Evolutionary conservation across 768 basidiomycete genomes (phyloP).

Genomic region (Suillus subalutaceus): DNA sequence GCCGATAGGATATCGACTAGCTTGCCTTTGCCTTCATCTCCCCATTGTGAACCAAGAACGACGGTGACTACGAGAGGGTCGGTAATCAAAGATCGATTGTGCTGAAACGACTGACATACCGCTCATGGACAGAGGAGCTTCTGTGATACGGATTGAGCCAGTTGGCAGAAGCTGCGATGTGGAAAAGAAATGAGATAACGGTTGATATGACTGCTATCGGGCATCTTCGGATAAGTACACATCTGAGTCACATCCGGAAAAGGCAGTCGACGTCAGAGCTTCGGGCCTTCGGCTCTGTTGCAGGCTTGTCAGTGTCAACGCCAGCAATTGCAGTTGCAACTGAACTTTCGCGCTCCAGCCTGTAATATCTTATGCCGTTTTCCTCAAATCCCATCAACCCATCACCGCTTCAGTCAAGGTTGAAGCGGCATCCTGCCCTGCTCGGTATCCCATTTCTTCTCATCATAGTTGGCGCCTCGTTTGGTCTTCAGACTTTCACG

Average conservation of each 20-base stretch:
- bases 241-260: neutral
- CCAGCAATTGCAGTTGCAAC: neutral
- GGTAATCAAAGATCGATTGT: conserved; percentile 12
- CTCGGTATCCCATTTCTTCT: conserved; percentile 90
- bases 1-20: conserved; percentile 95
- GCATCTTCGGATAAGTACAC: neutral
- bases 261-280: neutral
- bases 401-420: conserved; percentile 41
- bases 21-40: conserved; percentile 94
- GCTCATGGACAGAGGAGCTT: conserved; percentile 21
- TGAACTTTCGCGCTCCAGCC: neutral
- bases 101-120: conserved; percentile 19
- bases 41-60: conserved; percentile 90
- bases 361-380: conserved; percentile 47
- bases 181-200: conserved; percentile 10
- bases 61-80: conserved; percentile 52
- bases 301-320: neutral
- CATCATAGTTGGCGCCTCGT: conserved; percentile 86
- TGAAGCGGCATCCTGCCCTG: conserved; percentile 64
- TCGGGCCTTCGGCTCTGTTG: no score
- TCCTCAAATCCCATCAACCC: conserved; percentile 48
- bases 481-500: conserved; percentile 79
- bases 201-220: conserved; percentile 1
- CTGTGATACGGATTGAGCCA: neutral
- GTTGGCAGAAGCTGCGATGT: conserved; percentile 2